Base-by-base conservation (phyloP, 192 early-diverging fungal species). In the Phlyctochytrium arcticum region DNA sequence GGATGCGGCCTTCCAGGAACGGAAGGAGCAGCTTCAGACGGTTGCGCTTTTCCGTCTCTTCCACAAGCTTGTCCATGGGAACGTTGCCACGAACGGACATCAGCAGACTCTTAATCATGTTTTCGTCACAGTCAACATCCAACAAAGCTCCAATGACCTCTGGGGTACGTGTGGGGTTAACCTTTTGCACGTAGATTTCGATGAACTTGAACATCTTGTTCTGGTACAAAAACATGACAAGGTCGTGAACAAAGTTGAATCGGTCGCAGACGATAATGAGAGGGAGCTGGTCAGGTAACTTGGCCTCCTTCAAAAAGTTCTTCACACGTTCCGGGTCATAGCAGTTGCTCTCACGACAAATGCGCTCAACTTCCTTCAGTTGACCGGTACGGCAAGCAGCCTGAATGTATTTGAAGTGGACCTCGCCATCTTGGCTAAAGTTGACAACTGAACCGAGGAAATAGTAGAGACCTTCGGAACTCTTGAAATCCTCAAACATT, bases 321-420 rank as follows among this genome's bases (percentile, higher is more conserved):
- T 99, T 99, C 72, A 99, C 97, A 74, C 90, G 93, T 68, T 99
- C 97, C 3, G 95, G 86, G 62, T 99, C 95, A 72, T 96, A 99
- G 78, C 86, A 88, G 75, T 92, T 91, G 78, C 89, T 94, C 73
- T 99, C 97, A 49, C 94, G 85, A 72, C 93, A 95, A 48, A 99
- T 90, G 37, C 95, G 87, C 76, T 99, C 97, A 29, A 97, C 95
- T 70, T 98, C 97, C 79, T 94, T 96, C 50, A 91, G 81, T 76
- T 99, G 95, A 12, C 94, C 93, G 35, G 91, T 92, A 33, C 87
- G 78, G 58, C 88, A 88, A 10, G 93, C 95, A 8, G 97, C 91
- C 75, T 99, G 94, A 58, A 99, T 99, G 77, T 98, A 99, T 83
- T 98, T 98, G 84, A 95, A 96, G 62, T 96, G 92, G 1, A 99